Base-by-base conservation (phyloP, 441 rosid genomes). In the Euphorbia celastroides region DNA sequence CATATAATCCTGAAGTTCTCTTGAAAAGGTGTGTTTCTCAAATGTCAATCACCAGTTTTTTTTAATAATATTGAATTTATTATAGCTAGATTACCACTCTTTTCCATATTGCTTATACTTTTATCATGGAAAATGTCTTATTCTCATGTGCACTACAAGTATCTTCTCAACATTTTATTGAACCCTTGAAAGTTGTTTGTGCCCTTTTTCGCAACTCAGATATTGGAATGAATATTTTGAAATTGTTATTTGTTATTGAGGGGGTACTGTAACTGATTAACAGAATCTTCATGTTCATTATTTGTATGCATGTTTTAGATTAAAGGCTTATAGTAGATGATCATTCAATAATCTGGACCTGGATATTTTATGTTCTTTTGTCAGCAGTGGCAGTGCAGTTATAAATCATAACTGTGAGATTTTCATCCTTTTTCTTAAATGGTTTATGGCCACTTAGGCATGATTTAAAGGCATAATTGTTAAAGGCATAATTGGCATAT, bases 1-100 rank as follows among this genome's bases (percentile, higher is more conserved):
- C 93, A 10, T 93, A 93, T 69, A 86, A 90, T 74, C 95, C 97
- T 36, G 78, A 76, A 71, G 89, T 80, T 65, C 94, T 93, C 78
- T 75, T 93, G 57, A 86, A 83, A 72, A 86, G 96, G 98, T 93
- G 28, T 61, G 66, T 28, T 68, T 31, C 46, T 65, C 23, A 50
- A 14, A 11, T 27, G 12, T 54, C 55, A 17, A 57, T 27, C n/a
- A 44, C 44, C 22, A 19, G 25, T 56, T 52, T 14, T 9, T 3
- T 3, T 34, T 26, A 14, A 62, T 30, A 50, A 28, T 12, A 46
- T 32, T 13, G 48, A 56, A 3, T 51, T 34, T 26, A 23, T 19
- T 32, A 31, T 46, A n/a, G 41, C 32, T 63, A 30, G 5, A n/a
- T 17, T 32, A 14, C 31, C 11, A 23, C 19, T 30, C 10, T 69